Base-by-base conservation (phyloP, 2,329 filamentous ascomycete species). In the Leptosphaerulina australis region DNA sequence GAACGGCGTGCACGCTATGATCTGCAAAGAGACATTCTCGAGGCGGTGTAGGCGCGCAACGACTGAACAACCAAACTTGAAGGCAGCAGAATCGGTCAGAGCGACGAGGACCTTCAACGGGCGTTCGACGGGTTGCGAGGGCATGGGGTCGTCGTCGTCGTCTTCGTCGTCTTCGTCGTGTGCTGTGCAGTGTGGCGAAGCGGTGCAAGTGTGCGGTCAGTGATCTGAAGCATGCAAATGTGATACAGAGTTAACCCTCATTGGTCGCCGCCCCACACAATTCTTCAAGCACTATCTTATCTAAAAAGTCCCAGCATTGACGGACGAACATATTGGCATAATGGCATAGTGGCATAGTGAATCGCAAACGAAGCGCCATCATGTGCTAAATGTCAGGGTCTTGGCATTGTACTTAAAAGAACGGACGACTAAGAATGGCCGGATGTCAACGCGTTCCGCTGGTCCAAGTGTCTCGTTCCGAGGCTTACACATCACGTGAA, bases 41-140 rank as follows among this genome's bases (percentile, higher is more conserved):
- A 87, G 80, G 41, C 87, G 87, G 45, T 86, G 86, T 3, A 89
- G 79, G 52, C 86, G 83, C 38, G 88, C 80, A 53, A 86, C 83
- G 43, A 89, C 79, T 14, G 84, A 78, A 66, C 86, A 81, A 43
- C 85, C 85, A 73, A 83, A 87, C 34, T 85, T 83, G 22, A 85
- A 81, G 63, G 88, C 85, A 46, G 81, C 79, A 36, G 81, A 78
- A 50, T 87, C 85, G 60, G 87, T 86, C 49, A 86, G 81, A 50
- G 84, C 84, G 26, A 89, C 78, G 25, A 89, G 81, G 47, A 89
- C 79, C 54, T 72, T 71, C 36, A 72, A 66, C 37, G 63, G 60
- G 57, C 63, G 68, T 36, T 52, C 53, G 45, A 54, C 44, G 29
- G 35, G 44, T 50, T 53, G 58, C 44, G 60, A 46, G 50, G 60